phyloP scores from a whole-genome alignment of 2,329 filamentous ascomycete species.

The Cladosporium sp. region DNA sequence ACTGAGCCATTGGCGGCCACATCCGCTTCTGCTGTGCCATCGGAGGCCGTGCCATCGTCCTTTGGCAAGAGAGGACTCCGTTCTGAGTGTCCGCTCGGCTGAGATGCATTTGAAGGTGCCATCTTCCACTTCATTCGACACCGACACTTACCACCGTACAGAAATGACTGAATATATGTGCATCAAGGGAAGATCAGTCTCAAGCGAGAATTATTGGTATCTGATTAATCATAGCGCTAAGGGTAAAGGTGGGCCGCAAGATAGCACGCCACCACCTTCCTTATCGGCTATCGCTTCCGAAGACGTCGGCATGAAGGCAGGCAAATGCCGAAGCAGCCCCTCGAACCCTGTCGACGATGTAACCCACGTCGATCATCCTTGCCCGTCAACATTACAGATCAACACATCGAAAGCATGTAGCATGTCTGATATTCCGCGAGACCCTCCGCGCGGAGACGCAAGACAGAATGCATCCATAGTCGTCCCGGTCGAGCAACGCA shows the following conservation, averaged over 20 bases:
- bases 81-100: not conserved
- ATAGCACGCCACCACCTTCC: constrained; percentile 10
- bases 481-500: constrained; percentile 1
- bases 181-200: not conserved
- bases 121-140: not conserved
- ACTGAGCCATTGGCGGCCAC: not conserved
- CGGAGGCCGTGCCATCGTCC: not conserved
- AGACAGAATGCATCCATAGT: not conserved
- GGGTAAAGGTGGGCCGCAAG: not conserved
- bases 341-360: no score
- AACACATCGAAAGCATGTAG: constrained; percentile 7
- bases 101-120: not conserved
- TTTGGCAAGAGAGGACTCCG: constrained; percentile 2
- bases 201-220: not conserved
- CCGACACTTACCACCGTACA: not conserved
- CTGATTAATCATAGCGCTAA: not conserved
- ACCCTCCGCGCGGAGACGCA: not conserved
- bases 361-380: no score
- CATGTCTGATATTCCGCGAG: constrained; percentile 7
- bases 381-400: no score
- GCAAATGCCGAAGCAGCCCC: not conserved
- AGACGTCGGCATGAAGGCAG: not conserved
- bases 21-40: not conserved
- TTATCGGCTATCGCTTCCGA: not conserved
- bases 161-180: no score